Conservation (phyloP, 2,329 filamentous ascomycete species). For the Bertia moriformis region DNA sequence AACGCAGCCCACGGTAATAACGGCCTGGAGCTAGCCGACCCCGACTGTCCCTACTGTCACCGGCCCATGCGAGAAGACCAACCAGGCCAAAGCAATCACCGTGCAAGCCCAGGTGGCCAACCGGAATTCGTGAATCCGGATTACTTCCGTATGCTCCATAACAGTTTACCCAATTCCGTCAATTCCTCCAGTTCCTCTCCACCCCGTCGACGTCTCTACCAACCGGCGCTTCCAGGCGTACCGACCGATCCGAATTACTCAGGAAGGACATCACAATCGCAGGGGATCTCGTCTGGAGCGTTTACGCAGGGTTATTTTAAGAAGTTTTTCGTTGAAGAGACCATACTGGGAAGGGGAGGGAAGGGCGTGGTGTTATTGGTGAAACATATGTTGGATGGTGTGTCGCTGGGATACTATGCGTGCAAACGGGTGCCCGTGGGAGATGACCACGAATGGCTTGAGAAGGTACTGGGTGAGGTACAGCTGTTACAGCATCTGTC, state of each 20-base stretch:
- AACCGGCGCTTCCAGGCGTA: neutral
- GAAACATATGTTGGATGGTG: conserved; percentile 50
- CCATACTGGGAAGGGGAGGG: conserved; percentile 47
- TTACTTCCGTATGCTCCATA: conserved; percentile 56
- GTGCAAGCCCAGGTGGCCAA: conserved; percentile 8
- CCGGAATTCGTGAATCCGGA: conserved; percentile 46
- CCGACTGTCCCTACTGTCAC: conserved; percentile 51
- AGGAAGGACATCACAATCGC: conserved; percentile 23
- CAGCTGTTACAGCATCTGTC: conserved; percentile 49
- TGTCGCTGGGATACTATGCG: conserved; percentile 49
- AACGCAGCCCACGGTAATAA: conserved; percentile 26
- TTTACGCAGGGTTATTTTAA: conserved; percentile 55
- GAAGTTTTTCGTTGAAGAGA: conserved; percentile 48
- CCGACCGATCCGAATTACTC: conserved; percentile 11
- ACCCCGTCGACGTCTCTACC: neutral
- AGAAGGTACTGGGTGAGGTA: conserved; percentile 54
- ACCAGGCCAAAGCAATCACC: conserved; percentile 6
- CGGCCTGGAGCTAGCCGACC: conserved; percentile 28
- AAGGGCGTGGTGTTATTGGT: conserved; percentile 55
- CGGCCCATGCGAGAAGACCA: conserved; percentile 33
- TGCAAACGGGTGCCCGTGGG: conserved; percentile 58
- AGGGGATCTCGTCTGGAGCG: conserved; percentile 47
- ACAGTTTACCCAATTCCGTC: conserved; percentile 14
- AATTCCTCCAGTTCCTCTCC: neutral
- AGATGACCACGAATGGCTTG: conserved; percentile 54